Conservation (phyloP, 179 eudicot genomes). For the Actinidia arguta region DNA sequence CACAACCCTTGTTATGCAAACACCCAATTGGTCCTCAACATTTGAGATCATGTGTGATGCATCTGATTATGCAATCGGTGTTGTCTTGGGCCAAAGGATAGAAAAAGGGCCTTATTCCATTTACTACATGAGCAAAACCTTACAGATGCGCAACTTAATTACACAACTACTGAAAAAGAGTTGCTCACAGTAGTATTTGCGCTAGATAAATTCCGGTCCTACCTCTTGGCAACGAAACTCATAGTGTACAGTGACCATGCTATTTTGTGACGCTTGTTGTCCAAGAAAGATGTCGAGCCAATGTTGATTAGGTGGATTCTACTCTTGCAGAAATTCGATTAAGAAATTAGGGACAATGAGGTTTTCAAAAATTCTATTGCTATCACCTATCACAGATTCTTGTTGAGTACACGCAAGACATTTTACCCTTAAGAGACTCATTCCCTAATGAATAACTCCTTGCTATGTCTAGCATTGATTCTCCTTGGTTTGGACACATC, state of each 20-base stretch:
- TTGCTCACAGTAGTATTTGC: not conserved
- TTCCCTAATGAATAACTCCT: no score
- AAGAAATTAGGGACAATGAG: not conserved
- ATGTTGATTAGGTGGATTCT: not conserved
- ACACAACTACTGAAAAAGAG: not conserved
- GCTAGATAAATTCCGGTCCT: not conserved
- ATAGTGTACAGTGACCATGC: not conserved
- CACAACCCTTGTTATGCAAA: no score
- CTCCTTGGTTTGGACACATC: no score
- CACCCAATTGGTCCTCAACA: no score
- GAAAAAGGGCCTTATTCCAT: not conserved
- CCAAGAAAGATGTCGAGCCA: not conserved
- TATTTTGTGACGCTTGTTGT: fast-evolving
- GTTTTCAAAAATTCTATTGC: no score
- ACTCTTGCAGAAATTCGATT: not conserved
- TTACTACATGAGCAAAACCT: not conserved
- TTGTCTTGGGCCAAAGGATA: not conserved
- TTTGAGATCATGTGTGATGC: no score
- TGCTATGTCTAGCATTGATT: no score
- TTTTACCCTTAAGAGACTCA: no score
- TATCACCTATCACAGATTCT: not conserved
- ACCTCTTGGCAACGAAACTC: not conserved
- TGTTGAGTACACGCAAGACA: no score
- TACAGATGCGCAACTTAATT: not conserved
- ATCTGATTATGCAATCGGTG: no score